These are phyloP conservation scores for Plasmopara viticola DNA, from an alignment of 352 stramenopile species.

Conservation along the genomic window DNA sequence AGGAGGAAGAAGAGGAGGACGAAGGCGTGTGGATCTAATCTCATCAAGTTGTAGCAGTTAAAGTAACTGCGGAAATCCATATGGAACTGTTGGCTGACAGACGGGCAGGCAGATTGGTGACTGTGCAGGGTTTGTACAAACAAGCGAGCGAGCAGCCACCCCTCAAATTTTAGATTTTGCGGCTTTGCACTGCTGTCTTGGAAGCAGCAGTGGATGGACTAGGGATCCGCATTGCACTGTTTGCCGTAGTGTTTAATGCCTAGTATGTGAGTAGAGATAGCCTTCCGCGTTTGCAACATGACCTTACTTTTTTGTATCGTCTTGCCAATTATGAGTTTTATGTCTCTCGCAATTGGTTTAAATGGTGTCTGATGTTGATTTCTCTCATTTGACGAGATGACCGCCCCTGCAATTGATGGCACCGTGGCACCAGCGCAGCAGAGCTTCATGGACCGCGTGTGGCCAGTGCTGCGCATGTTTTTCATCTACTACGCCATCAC, in stretches of 20 bases:
- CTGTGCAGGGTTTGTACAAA: constrained; percentile 15
- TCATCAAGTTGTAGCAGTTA: constrained; percentile 14
- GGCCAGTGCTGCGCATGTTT: constrained; percentile 66
- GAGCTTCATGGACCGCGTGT: constrained; percentile 51
- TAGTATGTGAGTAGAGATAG: constrained; percentile 36
- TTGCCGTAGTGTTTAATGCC: constrained; percentile 23
- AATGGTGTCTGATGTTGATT: not conserved
- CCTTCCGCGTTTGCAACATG: constrained; percentile 17
- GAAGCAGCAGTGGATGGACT: constrained; percentile 13
- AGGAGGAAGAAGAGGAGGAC: constrained; percentile 47
- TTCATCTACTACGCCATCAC: constrained; percentile 81
- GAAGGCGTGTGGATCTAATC: constrained; percentile 85
- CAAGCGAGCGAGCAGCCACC: constrained; percentile 14
- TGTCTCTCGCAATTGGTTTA: not conserved
- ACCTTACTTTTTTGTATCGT: constrained; percentile 20
- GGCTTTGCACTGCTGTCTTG: constrained; percentile 14
- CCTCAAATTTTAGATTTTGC: constrained; percentile 27
- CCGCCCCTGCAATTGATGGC: constrained; percentile 8
- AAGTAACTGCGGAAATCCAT: constrained; percentile 2
- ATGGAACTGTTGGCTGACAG: constrained; percentile 9
- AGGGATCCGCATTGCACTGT: constrained; percentile 10
- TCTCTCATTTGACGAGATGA: constrained; percentile 12
- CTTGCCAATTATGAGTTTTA: not conserved
- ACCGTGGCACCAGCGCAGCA: constrained; percentile 22
- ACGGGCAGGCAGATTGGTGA: constrained; percentile 14